These are phyloP conservation scores for Nematocida sp. DNA, from an alignment of 371 early-diverging fungal genomes.

Conservation along the genomic window DNA sequence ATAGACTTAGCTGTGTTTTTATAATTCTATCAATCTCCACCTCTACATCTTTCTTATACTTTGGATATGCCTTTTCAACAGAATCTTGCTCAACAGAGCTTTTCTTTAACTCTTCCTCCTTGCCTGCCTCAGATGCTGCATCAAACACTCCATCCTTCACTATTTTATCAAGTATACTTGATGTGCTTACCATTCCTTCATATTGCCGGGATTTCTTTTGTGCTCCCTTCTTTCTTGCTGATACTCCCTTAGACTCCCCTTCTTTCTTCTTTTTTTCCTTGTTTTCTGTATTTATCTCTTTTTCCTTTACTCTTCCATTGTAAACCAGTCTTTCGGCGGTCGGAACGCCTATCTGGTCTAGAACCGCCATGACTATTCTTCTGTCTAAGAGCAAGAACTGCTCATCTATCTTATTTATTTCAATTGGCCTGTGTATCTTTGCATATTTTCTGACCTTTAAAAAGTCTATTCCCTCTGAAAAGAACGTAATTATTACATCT, in stretches of 20 bases:
- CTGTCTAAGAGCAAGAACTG: conserved; percentile 86
- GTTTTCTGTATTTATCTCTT: background rate
- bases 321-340: conserved; percentile 78
- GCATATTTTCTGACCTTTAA: conserved; percentile 84
- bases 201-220: background rate
- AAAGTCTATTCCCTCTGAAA: conserved; percentile 85
- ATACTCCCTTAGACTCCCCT: background rate
- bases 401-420: conserved; percentile 82
- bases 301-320: conserved; percentile 39
- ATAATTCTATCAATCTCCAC: conserved; percentile 71
- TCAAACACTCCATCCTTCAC: background rate
- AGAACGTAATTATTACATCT: conserved; percentile 91
- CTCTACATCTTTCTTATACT: conserved; percentile 57
- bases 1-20: conserved; percentile 44
- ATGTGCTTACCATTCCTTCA: background rate
- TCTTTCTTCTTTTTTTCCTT: background rate
- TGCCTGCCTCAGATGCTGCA: background rate
- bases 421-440: conserved; percentile 77
- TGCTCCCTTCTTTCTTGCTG: background rate
- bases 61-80: background rate
- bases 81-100: conserved; percentile 59
- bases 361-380: conserved; percentile 77
- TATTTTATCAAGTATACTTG: background rate
- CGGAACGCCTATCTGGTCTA: conserved; percentile 79
- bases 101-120: background rate